A percentile compares a stretch with the other conserved stretches of the same genome.
Conservation (phyloP, 2,329 filamentous ascomycete species). For the Beauveria sp. region DNA sequence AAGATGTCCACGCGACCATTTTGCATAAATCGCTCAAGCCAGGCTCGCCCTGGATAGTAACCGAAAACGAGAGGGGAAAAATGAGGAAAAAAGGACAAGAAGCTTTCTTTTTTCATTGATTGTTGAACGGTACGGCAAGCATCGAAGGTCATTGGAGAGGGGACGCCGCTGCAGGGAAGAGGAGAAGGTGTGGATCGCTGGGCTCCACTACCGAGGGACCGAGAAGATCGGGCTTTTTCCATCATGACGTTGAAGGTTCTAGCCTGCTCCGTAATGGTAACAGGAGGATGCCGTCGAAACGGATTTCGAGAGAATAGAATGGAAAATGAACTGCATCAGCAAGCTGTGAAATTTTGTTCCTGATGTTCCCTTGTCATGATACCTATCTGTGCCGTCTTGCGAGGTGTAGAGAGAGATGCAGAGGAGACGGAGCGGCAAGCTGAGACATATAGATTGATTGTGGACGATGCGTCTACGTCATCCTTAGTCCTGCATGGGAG, state of each 20-base stretch:
- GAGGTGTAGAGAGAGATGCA: background rate
- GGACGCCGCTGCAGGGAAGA: background rate
- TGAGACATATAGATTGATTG: background rate
- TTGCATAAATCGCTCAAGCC: background rate
- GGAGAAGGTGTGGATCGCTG: background rate
- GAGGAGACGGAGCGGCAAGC: background rate
- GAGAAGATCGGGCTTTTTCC: background rate
- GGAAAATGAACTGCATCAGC: too few relatives aligned
- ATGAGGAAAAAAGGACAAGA: background rate
- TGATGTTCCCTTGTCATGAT: too few relatives aligned
- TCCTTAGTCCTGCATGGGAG: background rate
- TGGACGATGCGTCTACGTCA: background rate
- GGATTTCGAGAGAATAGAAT: background rate
- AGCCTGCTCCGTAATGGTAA: background rate
- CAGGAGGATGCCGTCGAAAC: background rate
- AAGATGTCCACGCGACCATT: background rate
- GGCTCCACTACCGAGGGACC: conserved; percentile 7
- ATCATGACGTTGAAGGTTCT: background rate
- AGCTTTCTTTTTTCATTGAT: background rate
- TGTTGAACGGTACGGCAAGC: background rate
- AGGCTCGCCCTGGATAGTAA: background rate
- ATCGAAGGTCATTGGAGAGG: background rate
- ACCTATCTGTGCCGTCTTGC: background rate
- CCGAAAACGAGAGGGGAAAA: background rate
- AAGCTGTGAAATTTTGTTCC: too few relatives aligned